A percentile compares a stretch with the other conserved stretches of the same genome.
These are phyloP conservation scores for Cryptococcus hybrid DNA, from an alignment of 1,284 basidiomycete genomes.

Conservation along the genomic window DNA sequence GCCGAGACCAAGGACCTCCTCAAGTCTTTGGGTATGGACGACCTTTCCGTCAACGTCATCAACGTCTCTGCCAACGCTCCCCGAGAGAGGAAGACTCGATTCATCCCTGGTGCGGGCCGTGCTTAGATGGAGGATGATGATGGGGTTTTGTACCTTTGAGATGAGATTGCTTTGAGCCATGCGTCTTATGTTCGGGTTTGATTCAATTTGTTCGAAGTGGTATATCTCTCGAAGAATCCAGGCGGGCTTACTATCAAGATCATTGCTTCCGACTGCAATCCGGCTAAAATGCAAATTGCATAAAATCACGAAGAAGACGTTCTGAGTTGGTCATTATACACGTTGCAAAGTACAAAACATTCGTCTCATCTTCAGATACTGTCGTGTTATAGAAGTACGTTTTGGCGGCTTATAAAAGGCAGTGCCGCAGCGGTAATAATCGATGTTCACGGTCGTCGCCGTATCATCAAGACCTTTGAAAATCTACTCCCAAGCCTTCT, in stretches of 20 bases:
- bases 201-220: too few species aligned
- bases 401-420: too few species aligned
- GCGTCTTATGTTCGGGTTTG: not conserved
- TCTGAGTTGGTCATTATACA: too few species aligned
- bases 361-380: too few species aligned
- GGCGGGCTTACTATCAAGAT: too few species aligned
- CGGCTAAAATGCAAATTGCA: too few species aligned
- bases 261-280: too few species aligned
- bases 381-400: too few species aligned
- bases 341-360: too few species aligned
- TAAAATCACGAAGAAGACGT: too few species aligned
- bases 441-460: not conserved
- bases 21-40: constrained; percentile 85
- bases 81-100: constrained; percentile 74
- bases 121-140: constrained; percentile 15
- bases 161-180: constrained; percentile 1
- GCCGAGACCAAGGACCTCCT: constrained; percentile 91
- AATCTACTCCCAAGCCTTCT: constrained; percentile 45
- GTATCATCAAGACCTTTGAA: not conserved
- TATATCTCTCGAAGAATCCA: too few species aligned
- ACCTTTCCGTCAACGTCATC: constrained; percentile 68
- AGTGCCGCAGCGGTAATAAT: too few species aligned
- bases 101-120: constrained; percentile 73
- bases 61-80: constrained; percentile 62
- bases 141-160: constrained; percentile 1